Evolutionary conservation across 495 filamentous ascomycete genomes (phyloP), one percentile per base, ranked within the genome.

Genomic region (Talaromyces ruber): DNA sequence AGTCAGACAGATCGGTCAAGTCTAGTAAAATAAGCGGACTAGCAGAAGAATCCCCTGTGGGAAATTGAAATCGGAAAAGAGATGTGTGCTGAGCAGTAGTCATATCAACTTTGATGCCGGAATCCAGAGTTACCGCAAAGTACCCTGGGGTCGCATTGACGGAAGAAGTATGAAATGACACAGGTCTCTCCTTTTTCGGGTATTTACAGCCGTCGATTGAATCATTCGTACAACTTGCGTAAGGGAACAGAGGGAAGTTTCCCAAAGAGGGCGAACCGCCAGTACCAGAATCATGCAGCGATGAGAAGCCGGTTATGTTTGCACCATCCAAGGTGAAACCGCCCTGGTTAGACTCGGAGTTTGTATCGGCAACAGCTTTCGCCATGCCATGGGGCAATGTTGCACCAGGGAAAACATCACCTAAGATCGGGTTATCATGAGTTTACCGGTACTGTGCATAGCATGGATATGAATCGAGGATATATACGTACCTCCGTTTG

Each of bases 211-310:
- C 79, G 72, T 91, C 77, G 61, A 91, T 72, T 62, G 87, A 80
- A 61, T 88, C 83, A 34, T 75, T 77, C 0, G 77, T 76, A 65
- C 89, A 93, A 50, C 81, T 75, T 51, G 79, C 74, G 64, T 88
- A 85, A 2, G 88, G 83, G 62, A 93, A 92, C 4, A 92, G 73
- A 43, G 88, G 81, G 61, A 91, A 93, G 68, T 89, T 89, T 18
- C 89, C 89, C 3, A 93, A 75, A 34, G 83, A 88, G 1, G 88
- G 87, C 18, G 82, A 85, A 18, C 89, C 89, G n/a, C 89, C 89
- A 25, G 86, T 92, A 1, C 89, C 88, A 21, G 82, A 87, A 70
- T 92, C 89, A 65, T 92, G 89, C 76, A 90, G 82, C 72, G 87
- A 79, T 18, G 83, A 86, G 67, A 91, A 91, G 4, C 86, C 89